Conservation (phyloP, 1,284 basidiomycete genomes). For the Singerocomus inundabilis region DNA sequence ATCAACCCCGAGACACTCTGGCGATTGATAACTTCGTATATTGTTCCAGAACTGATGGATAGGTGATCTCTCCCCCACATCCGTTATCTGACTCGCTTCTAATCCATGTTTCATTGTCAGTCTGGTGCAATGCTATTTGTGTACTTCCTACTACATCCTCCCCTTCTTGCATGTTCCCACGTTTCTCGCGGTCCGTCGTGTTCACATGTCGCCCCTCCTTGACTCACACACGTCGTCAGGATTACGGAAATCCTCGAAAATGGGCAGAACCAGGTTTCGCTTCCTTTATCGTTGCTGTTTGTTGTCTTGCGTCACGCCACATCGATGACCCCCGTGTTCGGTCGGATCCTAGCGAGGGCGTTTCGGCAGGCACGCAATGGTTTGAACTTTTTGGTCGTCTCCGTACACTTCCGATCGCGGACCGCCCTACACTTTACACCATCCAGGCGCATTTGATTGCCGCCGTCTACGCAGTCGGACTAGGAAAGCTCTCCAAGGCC, state of each 20-base stretch:
- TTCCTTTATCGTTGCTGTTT: constrained; percentile 85
- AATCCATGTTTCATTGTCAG: constrained; percentile 38
- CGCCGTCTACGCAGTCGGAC: constrained; percentile 83
- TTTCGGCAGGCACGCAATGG: constrained; percentile 86
- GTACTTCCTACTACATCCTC: constrained; percentile 88
- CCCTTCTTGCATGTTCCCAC: constrained; percentile 89
- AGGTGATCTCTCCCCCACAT: constrained; percentile 46
- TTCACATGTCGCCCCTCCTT: constrained; percentile 4
- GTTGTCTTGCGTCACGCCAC: constrained; percentile 85
- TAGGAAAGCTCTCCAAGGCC: constrained; percentile 84
- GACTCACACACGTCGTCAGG: constrained; percentile 43
- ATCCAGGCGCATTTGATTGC: constrained; percentile 86
- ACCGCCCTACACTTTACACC: constrained; percentile 84
- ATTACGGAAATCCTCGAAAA: constrained; percentile 88
- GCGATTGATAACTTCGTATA: constrained; percentile 71
- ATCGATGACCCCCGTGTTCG: constrained; percentile 87
- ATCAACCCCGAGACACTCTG: constrained; percentile 78
- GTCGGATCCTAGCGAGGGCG: constrained; percentile 73
- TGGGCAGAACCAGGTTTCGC: constrained; percentile 93
- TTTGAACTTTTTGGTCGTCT: constrained; percentile 84
- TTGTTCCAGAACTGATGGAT: constrained; percentile 88
- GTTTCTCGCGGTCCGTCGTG: constrained; percentile 69
- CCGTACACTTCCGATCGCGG: constrained; percentile 82
- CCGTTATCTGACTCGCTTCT: constrained; percentile 13
- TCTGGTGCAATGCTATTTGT: constrained; percentile 77